Evolutionary conservation across 2,329 filamentous ascomycete genomes (phyloP), one percentile per base, ranked within the genome.

Genomic region (Fusarium coicis): DNA sequence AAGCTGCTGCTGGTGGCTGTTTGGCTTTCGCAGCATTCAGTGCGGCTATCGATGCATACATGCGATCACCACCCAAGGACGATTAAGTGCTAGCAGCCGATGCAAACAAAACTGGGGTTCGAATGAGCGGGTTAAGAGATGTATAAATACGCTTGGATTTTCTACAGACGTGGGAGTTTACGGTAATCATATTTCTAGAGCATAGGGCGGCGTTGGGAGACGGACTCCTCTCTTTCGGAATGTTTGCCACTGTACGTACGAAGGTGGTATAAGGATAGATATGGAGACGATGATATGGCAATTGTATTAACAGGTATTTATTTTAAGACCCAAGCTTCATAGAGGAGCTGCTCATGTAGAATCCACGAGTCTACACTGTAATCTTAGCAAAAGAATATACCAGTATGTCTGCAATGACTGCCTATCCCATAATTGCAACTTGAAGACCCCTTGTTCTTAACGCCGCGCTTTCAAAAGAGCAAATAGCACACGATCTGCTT

Each of bases 11-110:
- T 4, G 88, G 97, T 8, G 96, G 96, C 2, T 98, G 96, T 82
- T 93, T 91, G 18, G 96, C 96, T 2, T 99, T 99, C 83, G 96
- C 96, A 63, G 95, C 94, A 2, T 98, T 98, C 78, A 93, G 91
- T 81, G 91, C 93, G 19, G 96, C 95, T 2, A 98, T 98, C 80
- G 96, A 98, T 87, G 91, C 90, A 40, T 98, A 94, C 81, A 94
- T 98, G 94, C 85, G 93, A 77, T 92, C 92, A 87, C 93, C 93
- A 87, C 92, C 93, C 74, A 90, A 85, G 81, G 90, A 91, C 54
- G 87, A 90, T 66, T 88, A 85, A 60, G 57, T 26, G 10, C 30
- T 32, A 21, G n/a, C 37, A 21, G 66, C 9, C 18, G 57, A 68
- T 23, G 53, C 19, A 42, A 34, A 28, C 49, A 63, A 44, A 56